These are phyloP conservation scores for Naganishia liquefaciens DNA, from an alignment of 1,284 basidiomycete genomes.

Conservation along the genomic window DNA sequence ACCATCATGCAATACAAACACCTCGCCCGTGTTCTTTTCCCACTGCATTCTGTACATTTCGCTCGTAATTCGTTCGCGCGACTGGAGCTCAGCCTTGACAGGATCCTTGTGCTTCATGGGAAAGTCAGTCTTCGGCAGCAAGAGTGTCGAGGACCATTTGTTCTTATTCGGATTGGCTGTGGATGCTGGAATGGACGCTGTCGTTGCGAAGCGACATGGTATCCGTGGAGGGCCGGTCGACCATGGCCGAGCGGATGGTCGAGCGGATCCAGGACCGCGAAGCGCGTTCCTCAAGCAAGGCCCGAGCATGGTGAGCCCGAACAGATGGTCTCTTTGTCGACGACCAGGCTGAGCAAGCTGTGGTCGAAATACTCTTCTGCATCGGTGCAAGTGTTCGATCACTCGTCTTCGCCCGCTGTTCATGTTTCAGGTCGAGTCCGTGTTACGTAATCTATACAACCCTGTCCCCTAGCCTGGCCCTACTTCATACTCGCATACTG, in stretches of 20 bases:
- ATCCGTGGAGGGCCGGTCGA: not conserved
- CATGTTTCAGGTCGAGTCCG: slow-evolving; percentile 1
- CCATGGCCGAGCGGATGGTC: not conserved
- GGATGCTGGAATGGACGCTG: not conserved
- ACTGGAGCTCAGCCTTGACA: slow-evolving; percentile 62
- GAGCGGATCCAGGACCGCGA: not conserved
- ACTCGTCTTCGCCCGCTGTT: slow-evolving; percentile 6
- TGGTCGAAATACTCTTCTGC: no score
- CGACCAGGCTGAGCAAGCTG: not conserved
- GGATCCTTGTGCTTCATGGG: slow-evolving; percentile 72
- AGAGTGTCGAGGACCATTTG: slow-evolving; percentile 64
- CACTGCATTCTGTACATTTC: slow-evolving; percentile 84
- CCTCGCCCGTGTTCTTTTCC: slow-evolving; percentile 63
- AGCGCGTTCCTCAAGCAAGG: not conserved
- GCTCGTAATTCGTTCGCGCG: slow-evolving; percentile 68
- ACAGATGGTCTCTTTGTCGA: not conserved
- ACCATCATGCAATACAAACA: slow-evolving; percentile 91
- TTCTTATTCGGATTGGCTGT: slow-evolving; percentile 5
- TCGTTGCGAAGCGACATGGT: not conserved
- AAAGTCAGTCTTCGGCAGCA: slow-evolving; percentile 81
- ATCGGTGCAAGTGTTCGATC: slow-evolving; percentile 7
- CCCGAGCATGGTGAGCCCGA: not conserved
- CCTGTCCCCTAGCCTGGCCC: not conserved
- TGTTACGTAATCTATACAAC: no score
- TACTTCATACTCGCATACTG: slow-evolving; percentile 36